Percentiles rank a stretch among this genome's conserved stretches.
These are phyloP conservation scores for Fusarium scirpi DNA, from an alignment of 2,329 filamentous ascomycete genomes.

Conservation along the genomic window DNA sequence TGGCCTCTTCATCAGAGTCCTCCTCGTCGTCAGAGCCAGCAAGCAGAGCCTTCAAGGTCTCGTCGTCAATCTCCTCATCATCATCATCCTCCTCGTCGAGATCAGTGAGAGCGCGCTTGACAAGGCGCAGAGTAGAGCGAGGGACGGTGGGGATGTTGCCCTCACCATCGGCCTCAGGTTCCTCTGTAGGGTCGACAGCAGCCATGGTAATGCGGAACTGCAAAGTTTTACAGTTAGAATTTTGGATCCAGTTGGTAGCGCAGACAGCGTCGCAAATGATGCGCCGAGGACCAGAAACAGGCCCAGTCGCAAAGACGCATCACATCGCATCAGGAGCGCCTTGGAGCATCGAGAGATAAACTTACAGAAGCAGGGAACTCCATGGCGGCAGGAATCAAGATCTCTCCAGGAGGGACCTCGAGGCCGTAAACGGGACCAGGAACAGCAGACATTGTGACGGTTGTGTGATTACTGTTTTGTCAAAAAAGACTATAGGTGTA, in stretches of 20 bases:
- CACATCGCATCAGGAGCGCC: background rate
- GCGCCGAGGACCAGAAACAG: conserved; percentile 1
- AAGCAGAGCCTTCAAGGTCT: conserved; percentile 69
- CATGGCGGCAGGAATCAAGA: conserved; percentile 81
- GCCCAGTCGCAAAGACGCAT: background rate
- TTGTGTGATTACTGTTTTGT: conserved; percentile 6
- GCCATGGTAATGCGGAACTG: conserved; percentile 99
- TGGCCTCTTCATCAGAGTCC: conserved; percentile 71
- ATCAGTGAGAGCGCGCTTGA: conserved; percentile 75
- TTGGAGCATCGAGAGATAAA: conserved; percentile 43
- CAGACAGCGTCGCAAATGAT: conserved; percentile 25
- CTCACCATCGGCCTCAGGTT: conserved; percentile 73
- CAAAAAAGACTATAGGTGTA: conserved; percentile 2
- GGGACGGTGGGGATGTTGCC: conserved; percentile 71
- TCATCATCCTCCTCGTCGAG: conserved; percentile 71
- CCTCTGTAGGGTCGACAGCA: conserved; percentile 89
- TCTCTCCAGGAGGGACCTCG: conserved; percentile 86
- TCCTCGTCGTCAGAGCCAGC: conserved; percentile 62
- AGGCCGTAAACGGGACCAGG: conserved; percentile 91
- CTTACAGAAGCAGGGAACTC: conserved; percentile 88
- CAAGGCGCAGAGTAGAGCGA: conserved; percentile 90
- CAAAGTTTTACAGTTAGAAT: conserved; percentile 36
- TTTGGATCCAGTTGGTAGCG: background rate
- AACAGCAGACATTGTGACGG: conserved; percentile 65
- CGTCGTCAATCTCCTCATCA: conserved; percentile 75